Percentiles rank a stretch among this genome's conserved stretches.
Conservation (phyloP, 768 basidiomycete species). For the Lepiota venenata region DNA sequence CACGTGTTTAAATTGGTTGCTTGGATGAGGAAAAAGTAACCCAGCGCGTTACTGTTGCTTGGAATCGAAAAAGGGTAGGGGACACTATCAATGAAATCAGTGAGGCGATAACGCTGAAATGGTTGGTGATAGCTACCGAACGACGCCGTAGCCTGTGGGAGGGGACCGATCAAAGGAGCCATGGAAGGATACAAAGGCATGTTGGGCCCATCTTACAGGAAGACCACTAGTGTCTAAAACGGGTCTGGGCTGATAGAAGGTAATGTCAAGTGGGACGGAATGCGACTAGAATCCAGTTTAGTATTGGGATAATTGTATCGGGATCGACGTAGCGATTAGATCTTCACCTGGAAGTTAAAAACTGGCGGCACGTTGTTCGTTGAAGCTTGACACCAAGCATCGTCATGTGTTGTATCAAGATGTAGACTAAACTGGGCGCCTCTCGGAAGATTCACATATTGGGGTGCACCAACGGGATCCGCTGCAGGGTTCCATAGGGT, state of each 20-base stretch:
- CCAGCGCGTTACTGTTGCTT: conserved; percentile 9
- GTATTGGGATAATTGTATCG: not conserved
- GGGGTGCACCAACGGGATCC: conserved; percentile 36
- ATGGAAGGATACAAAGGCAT: conserved; percentile 44
- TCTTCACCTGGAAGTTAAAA: conserved; percentile 35
- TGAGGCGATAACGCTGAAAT: not conserved
- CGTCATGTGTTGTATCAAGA: conserved; percentile 26
- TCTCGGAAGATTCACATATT: conserved; percentile 24
- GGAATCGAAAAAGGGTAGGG: conserved; percentile 20
- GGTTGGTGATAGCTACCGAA: conserved; percentile 23
- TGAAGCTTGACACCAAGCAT: conserved; percentile 30
- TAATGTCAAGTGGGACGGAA: conserved; percentile 45
- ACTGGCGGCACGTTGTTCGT: conserved; percentile 35
- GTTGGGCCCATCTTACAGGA: conserved; percentile 24
- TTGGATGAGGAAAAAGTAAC: conserved; percentile 34
- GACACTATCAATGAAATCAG: conserved; percentile 16
- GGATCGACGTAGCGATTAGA: not conserved
- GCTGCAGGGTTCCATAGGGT: conserved; percentile 40
- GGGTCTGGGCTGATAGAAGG: conserved; percentile 27
- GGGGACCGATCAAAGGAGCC: conserved; percentile 38
- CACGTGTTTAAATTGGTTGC: conserved; percentile 34
- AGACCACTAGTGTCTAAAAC: conserved; percentile 15
- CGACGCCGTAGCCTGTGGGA: conserved; percentile 45
- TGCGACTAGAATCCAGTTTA: conserved; percentile 29
- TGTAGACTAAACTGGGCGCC: conserved; percentile 39